Evolutionary conservation across 2,329 filamentous ascomycete genomes (phyloP).

Genomic region (Penicillium rolfsii): DNA sequence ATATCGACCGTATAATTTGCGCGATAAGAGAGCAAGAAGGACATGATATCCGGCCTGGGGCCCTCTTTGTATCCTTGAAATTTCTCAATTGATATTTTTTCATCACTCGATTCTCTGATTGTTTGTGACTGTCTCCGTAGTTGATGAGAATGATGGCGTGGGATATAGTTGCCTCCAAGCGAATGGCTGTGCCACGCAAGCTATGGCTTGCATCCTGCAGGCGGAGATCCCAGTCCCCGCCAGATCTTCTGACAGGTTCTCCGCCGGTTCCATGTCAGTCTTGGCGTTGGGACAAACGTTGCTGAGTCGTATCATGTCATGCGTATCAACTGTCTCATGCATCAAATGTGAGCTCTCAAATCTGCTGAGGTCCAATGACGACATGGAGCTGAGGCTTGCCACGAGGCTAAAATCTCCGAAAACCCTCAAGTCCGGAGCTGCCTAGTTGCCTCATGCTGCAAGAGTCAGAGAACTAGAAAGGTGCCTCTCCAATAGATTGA

Average conservation of each 20-base stretch:
- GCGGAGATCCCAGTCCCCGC: conserved; percentile 8
- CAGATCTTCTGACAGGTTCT: neutral
- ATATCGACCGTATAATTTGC: neutral
- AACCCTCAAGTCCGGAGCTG: neutral
- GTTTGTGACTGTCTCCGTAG: neutral
- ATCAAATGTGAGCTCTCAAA: neutral
- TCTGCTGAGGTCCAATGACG: neutral
- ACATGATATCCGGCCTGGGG: conserved; percentile 11
- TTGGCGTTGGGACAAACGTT: neutral
- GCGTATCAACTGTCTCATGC: neutral
- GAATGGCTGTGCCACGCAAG: neutral
- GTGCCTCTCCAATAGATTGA: neutral
- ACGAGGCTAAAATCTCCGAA: conserved; percentile 3
- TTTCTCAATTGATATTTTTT: neutral
- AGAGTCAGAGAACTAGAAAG: too few relatives aligned
- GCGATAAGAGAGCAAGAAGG: neutral
- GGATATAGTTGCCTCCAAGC: neutral
- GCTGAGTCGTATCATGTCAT: neutral
- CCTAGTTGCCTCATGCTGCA: neutral
- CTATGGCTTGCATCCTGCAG: conserved; percentile 13
- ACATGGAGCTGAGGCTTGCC: neutral
- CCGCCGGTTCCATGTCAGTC: conserved; percentile 1
- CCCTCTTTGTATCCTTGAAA: conserved; percentile 1
- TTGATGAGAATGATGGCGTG: neutral
- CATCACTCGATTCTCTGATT: neutral